Evolutionary conservation across 495 filamentous ascomycete species (phyloP).

Genomic region (Cryomyces antarcticus): DNA sequence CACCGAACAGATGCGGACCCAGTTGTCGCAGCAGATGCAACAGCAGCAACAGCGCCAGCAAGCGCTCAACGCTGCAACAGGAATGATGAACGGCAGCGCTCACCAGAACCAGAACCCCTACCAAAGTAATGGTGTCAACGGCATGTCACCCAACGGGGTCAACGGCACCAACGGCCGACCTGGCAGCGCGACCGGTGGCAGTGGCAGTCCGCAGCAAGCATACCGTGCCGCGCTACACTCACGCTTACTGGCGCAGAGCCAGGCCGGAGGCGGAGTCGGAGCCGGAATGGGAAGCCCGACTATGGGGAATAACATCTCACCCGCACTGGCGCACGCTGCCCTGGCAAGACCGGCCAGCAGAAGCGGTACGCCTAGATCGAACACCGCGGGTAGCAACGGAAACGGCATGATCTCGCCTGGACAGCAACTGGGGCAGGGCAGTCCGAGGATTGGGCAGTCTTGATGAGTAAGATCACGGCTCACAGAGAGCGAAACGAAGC

Average conservation of each 20-base stretch:
- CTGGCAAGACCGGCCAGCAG: not conserved
- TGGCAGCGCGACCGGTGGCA: constrained; percentile 1
- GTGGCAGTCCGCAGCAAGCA: not conserved
- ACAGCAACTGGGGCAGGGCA: not conserved
- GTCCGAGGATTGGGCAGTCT: not conserved
- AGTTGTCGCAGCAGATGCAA: constrained; percentile 1
- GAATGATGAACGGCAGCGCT: constrained; percentile 2
- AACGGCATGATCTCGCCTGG: not conserved
- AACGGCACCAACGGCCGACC: constrained; percentile 3
- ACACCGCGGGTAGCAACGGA: too few relatives aligned
- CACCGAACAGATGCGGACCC: constrained; percentile 8
- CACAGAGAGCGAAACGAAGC: too few relatives aligned
- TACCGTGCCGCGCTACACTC: not conserved
- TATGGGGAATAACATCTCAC: not conserved
- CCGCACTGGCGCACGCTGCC: not conserved
- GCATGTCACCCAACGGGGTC: constrained; percentile 1
- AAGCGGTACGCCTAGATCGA: not conserved
- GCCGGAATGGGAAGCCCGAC: not conserved
- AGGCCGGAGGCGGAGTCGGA: not conserved
- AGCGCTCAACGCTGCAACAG: constrained; percentile 20
- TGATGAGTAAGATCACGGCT: too few relatives aligned
- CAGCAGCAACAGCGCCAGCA: constrained; percentile 10
- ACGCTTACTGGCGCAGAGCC: not conserved
- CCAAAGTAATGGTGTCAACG: constrained; percentile 1
- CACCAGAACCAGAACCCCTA: constrained; percentile 3